Evolutionary conservation across 306 rosid genomes (phyloP).

Genomic region (Citrullus mucosospermus): DNA sequence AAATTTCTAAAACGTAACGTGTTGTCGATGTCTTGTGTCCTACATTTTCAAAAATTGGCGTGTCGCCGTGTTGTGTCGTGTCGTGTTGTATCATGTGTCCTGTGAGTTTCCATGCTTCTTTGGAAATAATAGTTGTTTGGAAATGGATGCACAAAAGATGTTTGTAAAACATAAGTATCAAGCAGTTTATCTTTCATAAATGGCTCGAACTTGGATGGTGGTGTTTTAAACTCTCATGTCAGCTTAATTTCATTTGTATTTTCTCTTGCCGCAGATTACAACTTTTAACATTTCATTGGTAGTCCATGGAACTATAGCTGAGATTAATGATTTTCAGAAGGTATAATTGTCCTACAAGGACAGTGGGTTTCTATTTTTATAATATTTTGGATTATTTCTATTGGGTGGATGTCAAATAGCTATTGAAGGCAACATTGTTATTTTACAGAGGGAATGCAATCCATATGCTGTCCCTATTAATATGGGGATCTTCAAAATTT

Average conservation of each 20-base stretch:
- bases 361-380: neutral
- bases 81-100: too few species aligned
- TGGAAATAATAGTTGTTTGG: neutral
- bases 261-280: conserved; percentile 48
- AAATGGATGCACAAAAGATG: neutral
- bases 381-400: neutral
- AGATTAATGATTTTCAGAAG: conserved; percentile 73
- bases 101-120: too few species aligned
- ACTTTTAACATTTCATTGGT: conserved; percentile 85
- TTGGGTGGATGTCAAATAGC: neutral
- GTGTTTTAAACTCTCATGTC: neutral
- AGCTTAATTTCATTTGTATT: conserved; percentile 1
- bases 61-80: too few species aligned
- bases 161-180: neutral
- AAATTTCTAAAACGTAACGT: too few species aligned
- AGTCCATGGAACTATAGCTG: conserved; percentile 84
- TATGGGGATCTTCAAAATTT: conserved; percentile 70
- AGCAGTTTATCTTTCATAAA: neutral
- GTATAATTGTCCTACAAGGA: conserved; percentile 25
- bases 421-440: conserved; percentile 13
- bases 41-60: too few species aligned
- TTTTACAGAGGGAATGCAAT: conserved; percentile 50
- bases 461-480: conserved; percentile 84
- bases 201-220: neutral
- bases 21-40: too few species aligned